phyloP scores from a whole-genome alignment of 257 asterid species.

The Nicotiana obtusifolia region DNA sequence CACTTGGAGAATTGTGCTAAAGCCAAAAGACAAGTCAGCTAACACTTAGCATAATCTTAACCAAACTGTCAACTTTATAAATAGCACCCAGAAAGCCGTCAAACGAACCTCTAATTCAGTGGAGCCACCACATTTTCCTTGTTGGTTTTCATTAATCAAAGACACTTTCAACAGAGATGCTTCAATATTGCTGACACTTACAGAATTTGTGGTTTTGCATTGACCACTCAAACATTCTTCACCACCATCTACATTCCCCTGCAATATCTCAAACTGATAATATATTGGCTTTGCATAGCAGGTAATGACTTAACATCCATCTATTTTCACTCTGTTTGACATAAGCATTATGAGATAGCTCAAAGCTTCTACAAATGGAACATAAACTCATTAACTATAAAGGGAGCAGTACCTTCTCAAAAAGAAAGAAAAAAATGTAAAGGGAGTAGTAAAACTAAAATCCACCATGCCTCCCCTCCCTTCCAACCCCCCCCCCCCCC shows the following conservation, averaged over 20 bases:
- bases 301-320: not conserved
- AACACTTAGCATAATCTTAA: not conserved
- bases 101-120: conserved; percentile 21
- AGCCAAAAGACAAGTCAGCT: conserved; percentile 4
- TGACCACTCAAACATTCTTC: conserved; percentile 6
- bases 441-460: not conserved
- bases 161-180: conserved; percentile 14
- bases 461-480: not conserved
- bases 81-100: not conserved
- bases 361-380: not conserved
- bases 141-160: conserved; percentile 13
- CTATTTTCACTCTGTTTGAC: not conserved
- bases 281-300: not conserved
- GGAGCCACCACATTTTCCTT: conserved; percentile 22
- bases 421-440: too few relatives aligned
- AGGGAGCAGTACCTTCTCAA: not conserved
- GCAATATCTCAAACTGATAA: conserved; percentile 8
- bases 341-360: not conserved
- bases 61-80: not conserved
- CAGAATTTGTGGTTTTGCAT: conserved; percentile 14
- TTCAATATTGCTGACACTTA: conserved; percentile 7
- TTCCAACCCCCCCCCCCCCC: too few relatives aligned
- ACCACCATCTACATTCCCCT: conserved; percentile 21
- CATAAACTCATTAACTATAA: not conserved
- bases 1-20: conserved; percentile 17